Base-by-base conservation (phyloP, 2,329 filamentous ascomycete species). In the Ophiostoma ips region DNA sequence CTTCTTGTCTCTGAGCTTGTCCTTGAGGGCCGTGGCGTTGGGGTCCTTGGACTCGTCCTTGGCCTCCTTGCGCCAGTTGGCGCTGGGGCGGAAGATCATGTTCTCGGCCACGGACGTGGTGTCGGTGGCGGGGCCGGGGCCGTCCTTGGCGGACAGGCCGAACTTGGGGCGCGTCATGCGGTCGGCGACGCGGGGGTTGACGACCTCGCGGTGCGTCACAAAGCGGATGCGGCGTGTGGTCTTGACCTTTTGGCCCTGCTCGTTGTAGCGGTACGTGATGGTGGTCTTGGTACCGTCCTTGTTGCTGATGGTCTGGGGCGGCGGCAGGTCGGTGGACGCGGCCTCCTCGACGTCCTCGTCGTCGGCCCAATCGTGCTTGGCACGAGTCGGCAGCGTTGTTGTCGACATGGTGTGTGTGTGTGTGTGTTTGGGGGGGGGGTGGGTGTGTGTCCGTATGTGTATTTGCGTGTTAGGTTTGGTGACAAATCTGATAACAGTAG, bases 261-360 rank as follows among this genome's bases (percentile, higher is more conserved):
- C 92, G 72, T 95, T 90, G 72, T 87, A 81, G 61, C 81, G 79
- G 73, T 87, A 94, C 56, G 85, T 86, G 63, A 95, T 83, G 60
- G 92, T 84, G 44, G 94, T 98, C 72, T 95, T 95, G 61, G 87
- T 95, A 65, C 94, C 92, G 68, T 98, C 92, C 72, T 95, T 95
- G 80, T 98, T 96, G 66, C 83, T 84, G 66, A 87, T 90, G 60
- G 90, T 85, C 71, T 92, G 84, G 59, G 86, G 81, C 59, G 85
- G 77, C 54, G 92, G 92, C 60, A 98, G 84, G 52, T 79, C 76
- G 57, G 68, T 67, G 48, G 31, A 40, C 59, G 77, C 72, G 59
- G 77, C 72, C 71, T 84, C 79, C 69, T 92, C 84, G 70, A 87
- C 83, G 63, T 90, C 86, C 66, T 94, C 88, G 66, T 92, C 87